A percentile compares a stretch with the other conserved stretches of the same genome.
phyloP scores from a whole-genome alignment of 2,329 filamentous ascomycete genomes.

The Botryosphaeria dothidea region DNA sequence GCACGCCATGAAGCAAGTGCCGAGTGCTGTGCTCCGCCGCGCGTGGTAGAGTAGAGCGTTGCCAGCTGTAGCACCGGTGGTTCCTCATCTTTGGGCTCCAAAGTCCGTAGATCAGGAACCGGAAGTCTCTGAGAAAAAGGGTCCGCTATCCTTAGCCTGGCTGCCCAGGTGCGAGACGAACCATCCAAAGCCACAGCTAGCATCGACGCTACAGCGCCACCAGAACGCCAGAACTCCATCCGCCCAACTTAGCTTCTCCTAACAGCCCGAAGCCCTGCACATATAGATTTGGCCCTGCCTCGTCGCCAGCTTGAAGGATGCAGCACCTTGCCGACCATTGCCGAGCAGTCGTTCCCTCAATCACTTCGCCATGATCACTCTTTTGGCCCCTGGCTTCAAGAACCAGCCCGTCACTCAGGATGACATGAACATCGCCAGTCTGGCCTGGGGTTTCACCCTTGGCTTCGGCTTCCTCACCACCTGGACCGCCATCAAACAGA shows the following conservation, averaged over 20 bases:
- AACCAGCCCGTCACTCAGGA: not conserved
- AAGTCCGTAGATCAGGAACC: not conserved
- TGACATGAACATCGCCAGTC: slow-evolving; percentile 1
- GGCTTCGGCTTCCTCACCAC: slow-evolving; percentile 44
- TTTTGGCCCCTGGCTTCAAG: not conserved
- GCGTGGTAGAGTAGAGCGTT: not conserved
- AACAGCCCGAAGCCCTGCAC: not conserved
- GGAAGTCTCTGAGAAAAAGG: not conserved
- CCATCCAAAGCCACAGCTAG: not conserved
- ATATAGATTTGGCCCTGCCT: not conserved
- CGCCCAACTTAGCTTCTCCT: not conserved
- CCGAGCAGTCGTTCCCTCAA: not conserved
- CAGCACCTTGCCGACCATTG: not conserved
- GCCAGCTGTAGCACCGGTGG: not conserved
- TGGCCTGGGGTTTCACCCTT: slow-evolving; percentile 38
- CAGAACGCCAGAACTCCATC: not conserved
- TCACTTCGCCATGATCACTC: not conserved
- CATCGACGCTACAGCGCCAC: not conserved
- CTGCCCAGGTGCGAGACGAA: not conserved
- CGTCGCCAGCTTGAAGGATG: not conserved
- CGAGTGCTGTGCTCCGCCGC: too few species aligned
- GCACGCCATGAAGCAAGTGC: too few species aligned
- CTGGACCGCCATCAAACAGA: slow-evolving; percentile 37
- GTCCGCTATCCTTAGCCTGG: not conserved
- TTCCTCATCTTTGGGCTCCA: not conserved